Evolutionary conservation across 768 basidiomycete genomes (phyloP), one percentile per base, ranked within the genome.

Genomic region (Trametes cubensis): DNA sequence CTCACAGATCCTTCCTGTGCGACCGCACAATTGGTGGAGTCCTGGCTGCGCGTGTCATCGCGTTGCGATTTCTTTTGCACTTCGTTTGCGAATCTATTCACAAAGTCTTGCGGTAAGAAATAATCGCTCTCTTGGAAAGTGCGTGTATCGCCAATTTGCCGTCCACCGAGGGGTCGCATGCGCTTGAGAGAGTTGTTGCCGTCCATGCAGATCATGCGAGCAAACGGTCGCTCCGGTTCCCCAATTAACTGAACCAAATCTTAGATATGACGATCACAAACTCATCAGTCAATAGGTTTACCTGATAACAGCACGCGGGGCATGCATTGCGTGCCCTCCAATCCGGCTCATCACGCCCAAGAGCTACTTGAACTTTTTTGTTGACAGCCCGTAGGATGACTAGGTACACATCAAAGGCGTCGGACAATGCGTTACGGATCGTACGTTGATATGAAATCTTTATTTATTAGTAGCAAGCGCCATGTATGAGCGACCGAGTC

Each of bases 381-480:
- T n/a, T n/a, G 15, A 77, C 68, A 0, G 4, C 15, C 0, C 63
- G 60, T 0, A 50, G 49, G 6, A 79, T 72, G 0, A 55, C 26
- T 6, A 80, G 71, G 61, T 78, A 80, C 0, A 73, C 51, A 57
- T 81, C 77, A 55, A 74, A 77, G 11, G 76, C 67, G 28, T 72
- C 66, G 2, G 73, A 67, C 25, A 81, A 65, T 18, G 67, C 50
- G 1, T 52, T 59, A 3, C 71, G 65, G 50, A 78, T 8, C 73
- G 65, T 0, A 70, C 64, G 72, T 76, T 30, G 34, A 44, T 61
- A 46, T 62, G 25, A n/a, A 10, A 23, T 17, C 18, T 26, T 28
- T 18, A 30, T 6, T 51, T n/a, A 6, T 7, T 17, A 10, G 26
- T 30, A n/a, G n/a, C n/a, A n/a, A n/a, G n/a, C n/a, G n/a, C n/a